Conservation (phyloP, 768 basidiomycete species). For the Tulasnella sp. region DNA sequence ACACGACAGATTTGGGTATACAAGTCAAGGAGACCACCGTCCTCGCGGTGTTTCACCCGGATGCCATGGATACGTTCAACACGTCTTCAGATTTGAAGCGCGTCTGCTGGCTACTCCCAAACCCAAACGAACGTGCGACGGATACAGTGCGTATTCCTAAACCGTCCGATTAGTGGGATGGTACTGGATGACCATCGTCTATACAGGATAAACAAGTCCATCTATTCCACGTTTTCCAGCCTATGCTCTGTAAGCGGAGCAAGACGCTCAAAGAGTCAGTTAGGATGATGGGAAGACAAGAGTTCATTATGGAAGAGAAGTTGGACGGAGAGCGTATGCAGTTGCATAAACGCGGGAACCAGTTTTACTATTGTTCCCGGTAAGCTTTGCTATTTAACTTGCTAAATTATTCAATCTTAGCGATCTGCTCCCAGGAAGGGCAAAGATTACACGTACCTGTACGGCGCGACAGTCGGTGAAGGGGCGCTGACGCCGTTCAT, state of each 20-base stretch:
- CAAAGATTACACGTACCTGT: constrained; percentile 82
- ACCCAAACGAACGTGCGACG: constrained; percentile 44
- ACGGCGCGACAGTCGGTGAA: constrained; percentile 67
- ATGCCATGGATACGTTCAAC: constrained; percentile 88
- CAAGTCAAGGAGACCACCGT: constrained; percentile 91
- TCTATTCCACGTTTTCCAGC: constrained; percentile 76
- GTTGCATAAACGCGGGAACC: constrained; percentile 80
- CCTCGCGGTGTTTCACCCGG: constrained; percentile 82
- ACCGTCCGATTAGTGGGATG: not conserved
- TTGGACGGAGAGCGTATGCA: constrained; percentile 96
- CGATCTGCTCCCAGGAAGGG: constrained; percentile 53
- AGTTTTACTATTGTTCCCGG: constrained; percentile 90
- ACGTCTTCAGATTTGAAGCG: constrained; percentile 94
- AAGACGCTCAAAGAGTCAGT: constrained; percentile 71
- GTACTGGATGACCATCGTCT: not conserved
- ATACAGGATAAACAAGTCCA: constrained; percentile 69
- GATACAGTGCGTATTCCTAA: constrained; percentile 21
- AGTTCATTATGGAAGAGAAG: constrained; percentile 93
- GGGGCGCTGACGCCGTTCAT: constrained; percentile 88
- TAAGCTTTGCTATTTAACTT: constrained; percentile 25
- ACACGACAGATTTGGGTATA: constrained; percentile 64
- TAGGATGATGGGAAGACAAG: constrained; percentile 62
- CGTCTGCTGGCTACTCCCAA: constrained; percentile 79
- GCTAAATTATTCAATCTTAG: not conserved
- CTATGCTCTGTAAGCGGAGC: constrained; percentile 88